A percentile compares a stretch with the other conserved stretches of the same genome.
phyloP scores from a whole-genome alignment of 495 filamentous ascomycete genomes.

The Daldinia concentrica region DNA sequence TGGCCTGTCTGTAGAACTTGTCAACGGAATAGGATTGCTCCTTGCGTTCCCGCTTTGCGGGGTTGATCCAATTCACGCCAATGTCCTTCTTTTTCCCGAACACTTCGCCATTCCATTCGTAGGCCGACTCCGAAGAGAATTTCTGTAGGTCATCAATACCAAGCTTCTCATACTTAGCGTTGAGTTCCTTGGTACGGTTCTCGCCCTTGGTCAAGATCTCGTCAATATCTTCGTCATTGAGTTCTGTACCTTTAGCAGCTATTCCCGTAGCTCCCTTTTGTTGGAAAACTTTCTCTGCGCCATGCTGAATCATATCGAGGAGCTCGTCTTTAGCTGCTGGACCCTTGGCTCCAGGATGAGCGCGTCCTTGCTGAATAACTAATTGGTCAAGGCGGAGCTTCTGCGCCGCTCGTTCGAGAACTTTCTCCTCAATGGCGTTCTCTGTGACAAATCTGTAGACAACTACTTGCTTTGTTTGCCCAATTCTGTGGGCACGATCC shows the following conservation, averaged over 20 bases:
- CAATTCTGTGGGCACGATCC: slow-evolving; percentile 98
- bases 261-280: slow-evolving; percentile 68
- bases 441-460: slow-evolving; percentile 98
- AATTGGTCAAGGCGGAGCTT: slow-evolving; percentile 97
- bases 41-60: slow-evolving; percentile 97
- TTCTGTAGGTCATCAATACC: slow-evolving; percentile 98
- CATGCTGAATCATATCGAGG: slow-evolving; percentile 97
- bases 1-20: slow-evolving; percentile 94
- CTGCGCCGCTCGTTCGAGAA: slow-evolving; percentile 95
- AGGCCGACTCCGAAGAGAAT: slow-evolving; percentile 94
- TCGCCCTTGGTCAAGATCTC: slow-evolving; percentile 86
- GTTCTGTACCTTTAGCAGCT: slow-evolving; percentile 66
- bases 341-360: slow-evolving; percentile 88
- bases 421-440: slow-evolving; percentile 98
- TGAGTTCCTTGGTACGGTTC: slow-evolving; percentile 86
- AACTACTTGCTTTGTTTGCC: slow-evolving; percentile 96
- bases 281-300: slow-evolving; percentile 91
- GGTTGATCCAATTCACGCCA: slow-evolving; percentile 97
- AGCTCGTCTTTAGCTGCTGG: slow-evolving; percentile 94
- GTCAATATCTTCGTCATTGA: slow-evolving; percentile 90
- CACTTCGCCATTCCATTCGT: slow-evolving; percentile 98
- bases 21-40: slow-evolving; percentile 98
- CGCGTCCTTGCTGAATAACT: slow-evolving; percentile 98
- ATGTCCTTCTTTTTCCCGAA: slow-evolving; percentile 96
- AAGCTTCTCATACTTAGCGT: slow-evolving; percentile 94